These are phyloP conservation scores for Naganishia albida DNA, from an alignment of 1,284 basidiomycete genomes.

Conservation along the genomic window DNA sequence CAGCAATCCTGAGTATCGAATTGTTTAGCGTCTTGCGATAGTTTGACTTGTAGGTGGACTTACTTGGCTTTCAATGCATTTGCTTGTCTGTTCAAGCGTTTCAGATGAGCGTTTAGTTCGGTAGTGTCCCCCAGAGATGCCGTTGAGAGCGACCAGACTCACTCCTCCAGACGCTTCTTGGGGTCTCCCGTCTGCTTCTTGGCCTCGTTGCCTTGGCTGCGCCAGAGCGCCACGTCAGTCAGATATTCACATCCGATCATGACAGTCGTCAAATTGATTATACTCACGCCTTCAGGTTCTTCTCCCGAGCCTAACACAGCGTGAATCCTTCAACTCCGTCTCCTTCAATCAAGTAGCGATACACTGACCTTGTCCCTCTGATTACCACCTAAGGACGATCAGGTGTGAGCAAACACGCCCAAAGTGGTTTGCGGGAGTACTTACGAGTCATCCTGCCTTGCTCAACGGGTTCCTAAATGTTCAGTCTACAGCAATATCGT, in stretches of 20 bases:
- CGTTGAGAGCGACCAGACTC: constrained; percentile 7
- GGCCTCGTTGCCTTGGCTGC: constrained; percentile 19
- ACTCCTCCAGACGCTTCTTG: constrained; percentile 34
- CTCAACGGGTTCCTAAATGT: neutral
- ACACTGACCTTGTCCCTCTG: constrained; percentile 33
- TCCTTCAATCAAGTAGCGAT: too few species aligned
- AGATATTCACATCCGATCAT: neutral
- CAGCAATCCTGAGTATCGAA: constrained; percentile 29
- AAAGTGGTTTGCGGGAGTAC: neutral
- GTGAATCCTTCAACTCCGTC: neutral
- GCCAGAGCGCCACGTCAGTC: neutral
- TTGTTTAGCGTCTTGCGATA: neutral
- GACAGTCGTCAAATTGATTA: neutral
- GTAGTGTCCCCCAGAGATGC: neutral
- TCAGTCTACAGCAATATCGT: neutral
- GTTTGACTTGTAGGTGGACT: neutral
- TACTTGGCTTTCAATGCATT: constrained; percentile 35
- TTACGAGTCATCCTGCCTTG: constrained; percentile 30
- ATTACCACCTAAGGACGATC: constrained; percentile 28
- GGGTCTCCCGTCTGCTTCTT: constrained; percentile 34
- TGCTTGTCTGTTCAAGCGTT: constrained; percentile 26
- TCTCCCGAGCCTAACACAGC: constrained; percentile 29
- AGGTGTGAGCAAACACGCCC: neutral
- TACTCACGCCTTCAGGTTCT: constrained; percentile 31
- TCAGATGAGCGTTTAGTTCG: neutral